Evolutionary conservation across 2,329 filamentous ascomycete species (phyloP), one percentile per base, ranked within the genome.

Genomic region (Lachnum nothofagi): DNA sequence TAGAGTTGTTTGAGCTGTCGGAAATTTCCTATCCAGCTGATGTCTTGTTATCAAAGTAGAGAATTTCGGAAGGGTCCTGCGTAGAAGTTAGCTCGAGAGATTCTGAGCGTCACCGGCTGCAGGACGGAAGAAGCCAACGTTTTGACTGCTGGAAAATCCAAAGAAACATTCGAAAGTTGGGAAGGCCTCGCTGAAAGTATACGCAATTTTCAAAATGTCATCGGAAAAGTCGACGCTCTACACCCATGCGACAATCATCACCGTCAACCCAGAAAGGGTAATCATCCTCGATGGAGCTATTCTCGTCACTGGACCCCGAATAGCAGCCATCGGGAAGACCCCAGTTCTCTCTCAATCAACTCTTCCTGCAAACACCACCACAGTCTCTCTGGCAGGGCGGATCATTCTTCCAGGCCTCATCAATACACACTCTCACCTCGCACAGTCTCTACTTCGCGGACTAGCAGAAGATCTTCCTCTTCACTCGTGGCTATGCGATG

Each of bases 201-300:
- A n/a, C n/a, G 12, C 3, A 12, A 5, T 4, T 23, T 39, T 42
- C 31, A 51, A 44, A 14, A 51, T 51, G 49, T 35, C 49, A 45
- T 24, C 10, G 19, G 31, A 41, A 38, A 46, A 24, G 10, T 48
- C 45, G 27, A 52, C 35, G 5, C 62, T 79, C 0, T 75, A 76
- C 53, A 68, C 65, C 1, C 64, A 76, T 55, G 74, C 70, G 7
- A 77, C 74, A 2, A 72, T 79, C 49, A 70, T 79, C 54, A 78
- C 75, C 0, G 65, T 79, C 54, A 74, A 78, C 55, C 42, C 64
- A 23, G 53, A 56, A 14, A 67, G 72, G 17, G 67, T 71, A 29
- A 68, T 79, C 42, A 70, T 76, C 47, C 59, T 68, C 4, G 67
- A 77, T 51, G 75, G 75, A 12, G 70, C 68, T 10, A 63, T 79